Base-by-base conservation (phyloP, 1,284 basidiomycete genomes). In the Ustilago tritici region DNA sequence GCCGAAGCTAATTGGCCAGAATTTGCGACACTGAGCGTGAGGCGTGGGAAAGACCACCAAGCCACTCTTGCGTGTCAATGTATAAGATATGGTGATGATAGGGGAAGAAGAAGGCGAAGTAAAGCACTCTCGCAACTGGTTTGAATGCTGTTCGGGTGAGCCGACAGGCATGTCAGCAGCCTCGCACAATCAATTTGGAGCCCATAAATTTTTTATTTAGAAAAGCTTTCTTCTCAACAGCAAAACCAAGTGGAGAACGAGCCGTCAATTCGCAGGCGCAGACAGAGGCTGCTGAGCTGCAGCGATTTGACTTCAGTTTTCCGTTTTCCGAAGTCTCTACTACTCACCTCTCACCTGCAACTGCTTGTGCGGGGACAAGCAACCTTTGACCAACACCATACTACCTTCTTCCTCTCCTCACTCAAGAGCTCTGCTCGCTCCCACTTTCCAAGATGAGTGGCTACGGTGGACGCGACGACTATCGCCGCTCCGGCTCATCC, bases 391-490 rank as follows among this genome's bases (percentile, higher is more conserved):
- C 23, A 28, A 28, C 23, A 28, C 23, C 23, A 28, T 28, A 28
- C 23, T 28, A 28, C 40, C 17, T 19, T 19, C 43, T 6, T 43
- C 15, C 14, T 6, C 43, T 19, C 9, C 43, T 8, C 17, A 7
- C n/a, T 46, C 43, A 19, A 19, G 23, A 38, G 36, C 36, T 38
- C 36, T 46, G 14, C 34, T 38, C 31, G 31, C 8, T 28, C 3
- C 5, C 17, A 17, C 17, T 19, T 36, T 7, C 19, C 54, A 50
- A 28, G 10, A 76, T 76, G 73, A 49, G n/a, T 17, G 65, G 73
- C 61, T 76, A 76, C 54, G 61, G 67, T 66, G 55, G 65, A 12
- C 63, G 61, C 52, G 61, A 71, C 60, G 68, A 68, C 36, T 63
- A 66, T 11, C 60, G 64, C 47, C 68, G 68, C 61, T 60, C 64